Base-by-base conservation (phyloP, 2,329 filamentous ascomycete genomes). In the Ophiostoma piceae region DNA sequence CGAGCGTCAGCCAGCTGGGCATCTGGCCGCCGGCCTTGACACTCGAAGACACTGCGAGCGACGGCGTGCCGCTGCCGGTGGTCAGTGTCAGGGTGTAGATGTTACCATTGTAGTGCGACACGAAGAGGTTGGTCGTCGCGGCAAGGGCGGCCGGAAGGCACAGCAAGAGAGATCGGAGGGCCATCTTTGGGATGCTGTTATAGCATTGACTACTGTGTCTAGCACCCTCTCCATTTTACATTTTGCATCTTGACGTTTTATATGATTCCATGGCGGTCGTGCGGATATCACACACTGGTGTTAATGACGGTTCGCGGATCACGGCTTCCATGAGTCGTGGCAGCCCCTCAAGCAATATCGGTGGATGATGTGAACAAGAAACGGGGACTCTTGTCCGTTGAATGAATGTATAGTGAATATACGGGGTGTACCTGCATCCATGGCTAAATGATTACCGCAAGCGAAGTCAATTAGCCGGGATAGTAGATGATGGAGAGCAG, bases 1-100 rank as follows among this genome's bases (percentile, higher is more conserved):
- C 77, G 35, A 79, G 73, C 14, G 76, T 76, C 62, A 81, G 70
- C 79, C 79, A 81, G 51, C 79, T 77, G n/a, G 79, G 79, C 71
- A 79, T 74, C 60, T 71, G 74, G 9, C 78, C 79, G 22, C 79
- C 51, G 19, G 43, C 19, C 16, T 47, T 47, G 16, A 47, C 43
- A 47, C 43, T 47, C 2, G 43, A 47, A 4, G 19, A 47, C 43
- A 47, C 43, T n/a, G 43, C 43, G 6, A 47, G 43, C 3, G 43
- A 47, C 0, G 43, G 43, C 19, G 16, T 47, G 2, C 43, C 43
- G 19, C 43, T 47, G 16, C 43, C 43, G 6, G 43, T 19, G 6
- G 19, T 47, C 6, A 47, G 2, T 47, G 16, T 47, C 19, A 47
- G 7, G 43, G 43, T 47, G 43, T 47, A 47, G 43, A 47, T 47